Conservation (phyloP, 257 asterid genomes). For the Forsythia suspensa region DNA sequence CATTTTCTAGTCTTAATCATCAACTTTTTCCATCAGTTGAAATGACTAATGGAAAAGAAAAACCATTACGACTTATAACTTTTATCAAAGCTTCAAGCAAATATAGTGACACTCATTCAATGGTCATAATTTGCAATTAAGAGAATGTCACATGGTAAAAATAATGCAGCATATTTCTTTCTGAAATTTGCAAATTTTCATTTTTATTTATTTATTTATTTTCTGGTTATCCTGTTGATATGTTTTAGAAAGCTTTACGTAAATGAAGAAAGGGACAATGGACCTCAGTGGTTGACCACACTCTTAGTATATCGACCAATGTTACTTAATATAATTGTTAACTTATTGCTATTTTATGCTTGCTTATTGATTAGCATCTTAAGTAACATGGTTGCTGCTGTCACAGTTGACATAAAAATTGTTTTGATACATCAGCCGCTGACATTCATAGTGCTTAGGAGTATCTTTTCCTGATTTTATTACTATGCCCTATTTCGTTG, state of each 20-base stretch:
- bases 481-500: neutral
- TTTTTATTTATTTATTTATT: neutral
- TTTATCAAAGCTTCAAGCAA: neutral
- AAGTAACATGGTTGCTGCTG: neutral
- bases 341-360: neutral
- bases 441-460: neutral
- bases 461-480: neutral
- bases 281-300: neutral
- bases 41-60: neutral
- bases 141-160: slow-evolving; percentile 9
- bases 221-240: neutral
- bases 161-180: neutral
- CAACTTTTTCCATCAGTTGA: neutral
- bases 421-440: neutral
- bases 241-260: neutral
- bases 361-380: neutral
- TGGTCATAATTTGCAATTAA: slow-evolving; percentile 12
- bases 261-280: neutral
- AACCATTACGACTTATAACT: neutral
- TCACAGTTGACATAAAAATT: neutral
- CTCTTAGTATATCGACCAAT: neutral
- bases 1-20: neutral
- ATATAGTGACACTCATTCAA: neutral
- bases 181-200: neutral
- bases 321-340: neutral